These are phyloP conservation scores for Lentithecium fluviatile DNA, from an alignment of 495 filamentous ascomycete species.

Conservation along the genomic window DNA sequence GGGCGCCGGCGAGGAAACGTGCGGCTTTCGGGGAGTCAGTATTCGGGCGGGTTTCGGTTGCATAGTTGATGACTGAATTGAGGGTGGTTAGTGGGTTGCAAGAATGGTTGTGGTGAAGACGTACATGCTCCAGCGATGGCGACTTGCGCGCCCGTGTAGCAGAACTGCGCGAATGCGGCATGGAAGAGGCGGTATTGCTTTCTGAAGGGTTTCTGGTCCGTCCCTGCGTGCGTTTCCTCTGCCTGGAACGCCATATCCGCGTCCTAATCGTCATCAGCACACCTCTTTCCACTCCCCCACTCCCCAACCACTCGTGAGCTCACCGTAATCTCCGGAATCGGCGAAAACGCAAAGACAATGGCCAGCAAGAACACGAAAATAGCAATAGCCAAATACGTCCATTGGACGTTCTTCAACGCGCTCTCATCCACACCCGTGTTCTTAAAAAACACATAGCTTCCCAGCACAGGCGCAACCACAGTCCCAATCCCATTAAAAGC, in stretches of 20 bases:
- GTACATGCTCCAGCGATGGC: slow-evolving; percentile 11
- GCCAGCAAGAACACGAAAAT: slow-evolving; percentile 34
- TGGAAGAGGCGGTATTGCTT: slow-evolving; percentile 58
- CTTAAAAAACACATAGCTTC: slow-evolving; percentile 66
- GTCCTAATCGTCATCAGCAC: slow-evolving; percentile 22
- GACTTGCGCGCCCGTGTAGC: slow-evolving; percentile 69
- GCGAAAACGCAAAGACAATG: slow-evolving; percentile 32
- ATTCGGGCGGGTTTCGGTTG: slow-evolving; percentile 46
- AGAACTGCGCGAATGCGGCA: slow-evolving; percentile 68
- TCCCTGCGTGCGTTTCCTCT: slow-evolving; percentile 45
- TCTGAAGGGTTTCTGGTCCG: slow-evolving; percentile 48
- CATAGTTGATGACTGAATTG: slow-evolving; percentile 57
- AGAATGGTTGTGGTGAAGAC: background rate
- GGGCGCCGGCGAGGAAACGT: slow-evolving; percentile 55
- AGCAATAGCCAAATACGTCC: slow-evolving; percentile 73
- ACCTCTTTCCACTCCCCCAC: background rate
- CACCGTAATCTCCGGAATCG: slow-evolving; percentile 54
- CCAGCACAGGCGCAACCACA: slow-evolving; percentile 64
- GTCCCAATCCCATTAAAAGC: slow-evolving; percentile 67
- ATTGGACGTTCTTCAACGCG: slow-evolving; percentile 62
- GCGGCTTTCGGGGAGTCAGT: slow-evolving; percentile 46
- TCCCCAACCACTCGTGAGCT: too few relatives aligned
- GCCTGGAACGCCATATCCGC: slow-evolving; percentile 58
- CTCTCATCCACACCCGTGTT: slow-evolving; percentile 51
- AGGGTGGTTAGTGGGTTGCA: slow-evolving; percentile 57